Evolutionary conservation across 1,139 yeast genomes (phyloP).

Genomic region (Saccharomyces uvarum): DNA sequence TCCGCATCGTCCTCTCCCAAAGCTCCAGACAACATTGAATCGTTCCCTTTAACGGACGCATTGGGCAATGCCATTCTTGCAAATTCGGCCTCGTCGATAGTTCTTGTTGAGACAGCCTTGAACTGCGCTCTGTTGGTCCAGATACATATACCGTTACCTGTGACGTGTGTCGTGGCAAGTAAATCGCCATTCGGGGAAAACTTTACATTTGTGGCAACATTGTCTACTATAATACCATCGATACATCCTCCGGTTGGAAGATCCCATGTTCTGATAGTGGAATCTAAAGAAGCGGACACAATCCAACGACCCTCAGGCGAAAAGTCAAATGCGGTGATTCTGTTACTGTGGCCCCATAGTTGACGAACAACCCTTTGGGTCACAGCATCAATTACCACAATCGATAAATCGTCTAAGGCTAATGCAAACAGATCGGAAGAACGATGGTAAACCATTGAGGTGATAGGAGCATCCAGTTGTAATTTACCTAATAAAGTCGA

Average conservation of each 20-base stretch:
- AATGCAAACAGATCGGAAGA: conserved; percentile 80
- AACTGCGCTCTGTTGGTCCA: conserved; percentile 94
- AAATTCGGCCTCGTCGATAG: conserved; percentile 68
- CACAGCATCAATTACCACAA: conserved; percentile 72
- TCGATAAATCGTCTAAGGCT: conserved; percentile 78
- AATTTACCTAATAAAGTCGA: conserved; percentile 64
- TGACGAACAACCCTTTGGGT: conserved; percentile 82
- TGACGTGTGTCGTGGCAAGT: conserved; percentile 88
- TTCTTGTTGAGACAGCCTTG: conserved; percentile 59
- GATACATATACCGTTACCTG: conserved; percentile 79
- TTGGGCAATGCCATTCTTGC: conserved; percentile 59
- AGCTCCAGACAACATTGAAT: conserved; percentile 74
- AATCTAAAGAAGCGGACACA: conserved; percentile 73
- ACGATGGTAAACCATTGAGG: conserved; percentile 67
- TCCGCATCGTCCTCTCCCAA: conserved; percentile 36
- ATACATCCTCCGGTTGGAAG: conserved; percentile 95
- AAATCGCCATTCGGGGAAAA: conserved; percentile 86
- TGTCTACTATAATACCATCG: conserved; percentile 76
- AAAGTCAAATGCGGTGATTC: conserved; percentile 83
- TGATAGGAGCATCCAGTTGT: conserved; percentile 67
- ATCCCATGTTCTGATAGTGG: conserved; percentile 94
- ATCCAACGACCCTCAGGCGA: conserved; percentile 97
- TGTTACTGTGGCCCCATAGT: conserved; percentile 80
- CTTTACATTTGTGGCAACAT: conserved; percentile 70
- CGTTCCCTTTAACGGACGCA: conserved; percentile 77